Base-by-base conservation (phyloP, 768 basidiomycete genomes). In the Rhizopogon roseolus region DNA sequence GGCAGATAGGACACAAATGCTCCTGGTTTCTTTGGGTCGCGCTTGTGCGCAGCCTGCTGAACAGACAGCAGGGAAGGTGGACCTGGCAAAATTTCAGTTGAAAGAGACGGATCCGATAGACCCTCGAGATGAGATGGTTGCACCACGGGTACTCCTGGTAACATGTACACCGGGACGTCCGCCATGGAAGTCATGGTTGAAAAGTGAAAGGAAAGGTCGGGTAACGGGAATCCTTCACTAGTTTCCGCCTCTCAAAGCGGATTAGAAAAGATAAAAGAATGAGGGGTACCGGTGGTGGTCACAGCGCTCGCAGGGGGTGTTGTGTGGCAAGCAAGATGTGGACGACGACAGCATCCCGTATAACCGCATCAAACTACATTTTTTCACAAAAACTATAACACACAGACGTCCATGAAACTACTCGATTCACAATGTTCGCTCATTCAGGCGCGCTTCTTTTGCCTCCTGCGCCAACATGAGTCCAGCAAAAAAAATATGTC, bases 51-150 rank as follows among this genome's bases (percentile, higher is more conserved):
- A 63, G 80, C 73, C 72, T 88, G 87, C 71, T 85, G 86, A 54
- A 84, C 73, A 62, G 86, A 82, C 59, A 78, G 74, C 57, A 90
- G 70, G 59, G 90, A 82, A 50, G 91, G 91, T 55, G 91, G 91
- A 25, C 90, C 90, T 65, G 91, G 91, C 63, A 93, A 80, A 74
- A 93, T 87, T 79, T 93, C 91, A 56, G 91, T 93, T 57, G 92
- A 90, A 63, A 92, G 79, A 59, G 81, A 77, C 53, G 86, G 73
- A 77, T 93, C 89, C 53, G 68, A 69, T 40, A 69, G 62, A 61
- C 88, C 85, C 68, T 90, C 90, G 53, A 90, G 81, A 71, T 91
- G 87, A 62, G 85, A 73, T 62, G 88, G 90, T 66, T 90, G 90
- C 64, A 81, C 73, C 59, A 86, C 81, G 54, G 84, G 76, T 57